A percentile compares a stretch with the other conserved stretches of the same genome.
Conservation (phyloP, 2,329 filamentous ascomycete species). For the Aureobasidium zeae region DNA sequence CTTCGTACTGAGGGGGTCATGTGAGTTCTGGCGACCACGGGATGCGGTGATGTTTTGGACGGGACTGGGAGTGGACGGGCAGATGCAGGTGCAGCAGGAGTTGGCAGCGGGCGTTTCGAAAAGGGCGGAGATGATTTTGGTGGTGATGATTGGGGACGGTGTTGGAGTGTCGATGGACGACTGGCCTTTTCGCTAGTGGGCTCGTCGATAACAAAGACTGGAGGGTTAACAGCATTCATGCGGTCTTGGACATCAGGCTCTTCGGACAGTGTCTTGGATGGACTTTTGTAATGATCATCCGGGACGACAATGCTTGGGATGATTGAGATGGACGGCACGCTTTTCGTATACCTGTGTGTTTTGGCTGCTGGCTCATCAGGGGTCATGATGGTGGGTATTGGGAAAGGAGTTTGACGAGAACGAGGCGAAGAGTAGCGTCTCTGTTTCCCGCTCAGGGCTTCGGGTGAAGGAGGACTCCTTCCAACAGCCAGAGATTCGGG, state of each 20-base stretch:
- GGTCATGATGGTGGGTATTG: conserved; percentile 43
- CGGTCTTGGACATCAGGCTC: conserved; percentile 27
- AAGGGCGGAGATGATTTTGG: conserved; percentile 18
- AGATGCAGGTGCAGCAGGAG: conserved; percentile 25
- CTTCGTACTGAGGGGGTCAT: conserved; percentile 39
- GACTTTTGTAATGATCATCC: conserved; percentile 27
- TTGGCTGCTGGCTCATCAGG: conserved; percentile 29
- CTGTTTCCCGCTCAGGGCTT: conserved; percentile 7
- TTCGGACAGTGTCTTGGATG: conserved; percentile 28
- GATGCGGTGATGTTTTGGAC: conserved; percentile 29
- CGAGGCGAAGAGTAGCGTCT: conserved; percentile 7
- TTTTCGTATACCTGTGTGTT: conserved; percentile 18
- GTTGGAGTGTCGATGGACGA: conserved; percentile 20
- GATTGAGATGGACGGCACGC: background rate
- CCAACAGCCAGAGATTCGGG: conserved; percentile 5
- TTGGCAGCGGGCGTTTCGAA: conserved; percentile 21
- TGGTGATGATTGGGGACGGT: conserved; percentile 20
- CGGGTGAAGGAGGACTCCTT: background rate
- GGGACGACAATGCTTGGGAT: conserved; percentile 43
- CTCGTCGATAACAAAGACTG: conserved; percentile 20
- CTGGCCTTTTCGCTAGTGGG: conserved; percentile 4
- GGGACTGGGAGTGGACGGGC: conserved; percentile 41
- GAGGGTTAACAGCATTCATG: conserved; percentile 8
- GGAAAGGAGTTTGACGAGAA: conserved; percentile 17
- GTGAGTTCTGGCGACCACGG: conserved; percentile 23